Evolutionary conservation across 169 alveolate genomes (phyloP).

Genomic region (Cytauxzoon felis): DNA sequence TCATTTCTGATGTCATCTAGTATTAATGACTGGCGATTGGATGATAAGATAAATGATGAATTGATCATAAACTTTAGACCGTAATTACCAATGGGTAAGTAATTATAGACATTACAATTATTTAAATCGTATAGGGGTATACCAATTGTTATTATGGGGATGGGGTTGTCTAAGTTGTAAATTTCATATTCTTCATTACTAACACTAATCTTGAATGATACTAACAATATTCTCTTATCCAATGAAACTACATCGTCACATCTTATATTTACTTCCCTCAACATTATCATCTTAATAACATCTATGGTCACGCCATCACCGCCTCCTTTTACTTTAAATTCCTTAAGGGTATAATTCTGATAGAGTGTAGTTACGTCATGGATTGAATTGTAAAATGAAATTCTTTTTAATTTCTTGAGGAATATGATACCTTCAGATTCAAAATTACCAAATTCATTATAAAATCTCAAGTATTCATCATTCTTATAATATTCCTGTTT

Average conservation of each 20-base stretch:
- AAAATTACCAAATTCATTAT: neutral
- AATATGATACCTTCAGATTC: neutral
- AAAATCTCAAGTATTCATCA: neutral
- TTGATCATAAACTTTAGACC: constrained; percentile 25
- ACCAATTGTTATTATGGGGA: neutral
- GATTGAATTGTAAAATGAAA: neutral
- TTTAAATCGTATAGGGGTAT: neutral
- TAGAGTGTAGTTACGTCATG: neutral
- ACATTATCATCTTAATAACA: neutral
- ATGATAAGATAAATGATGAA: constrained; percentile 16
- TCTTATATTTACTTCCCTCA: neutral
- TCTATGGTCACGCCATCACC: neutral
- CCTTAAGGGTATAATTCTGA: neutral
- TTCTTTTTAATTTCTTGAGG: neutral
- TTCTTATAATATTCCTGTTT: neutral
- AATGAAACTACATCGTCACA: neutral
- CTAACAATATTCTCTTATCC: neutral
- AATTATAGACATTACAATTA: constrained; percentile 9
- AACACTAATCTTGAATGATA: neutral
- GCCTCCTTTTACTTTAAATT: neutral
- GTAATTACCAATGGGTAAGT: constrained; percentile 22
- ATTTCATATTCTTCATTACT: neutral
- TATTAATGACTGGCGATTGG: constrained; percentile 9
- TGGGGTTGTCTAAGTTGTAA: neutral
- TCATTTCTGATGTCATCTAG: constrained; percentile 10